Evolutionary conservation across 2,329 filamentous ascomycete genomes (phyloP).

Genomic region (Passalora sequoiae): DNA sequence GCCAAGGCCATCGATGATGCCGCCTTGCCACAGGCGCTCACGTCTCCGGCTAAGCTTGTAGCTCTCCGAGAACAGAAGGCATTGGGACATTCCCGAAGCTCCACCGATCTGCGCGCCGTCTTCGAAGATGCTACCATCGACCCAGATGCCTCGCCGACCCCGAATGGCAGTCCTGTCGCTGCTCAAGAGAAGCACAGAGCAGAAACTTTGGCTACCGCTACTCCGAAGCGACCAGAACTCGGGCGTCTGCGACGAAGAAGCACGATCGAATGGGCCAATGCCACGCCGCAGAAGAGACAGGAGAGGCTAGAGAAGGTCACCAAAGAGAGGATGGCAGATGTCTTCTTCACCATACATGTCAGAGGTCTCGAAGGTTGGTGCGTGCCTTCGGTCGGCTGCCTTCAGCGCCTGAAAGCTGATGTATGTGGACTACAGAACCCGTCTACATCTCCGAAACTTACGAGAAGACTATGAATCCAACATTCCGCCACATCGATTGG

Average conservation of each 20-base stretch:
- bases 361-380: constrained; percentile 45
- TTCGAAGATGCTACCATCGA: constrained; percentile 24
- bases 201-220: constrained; percentile 16
- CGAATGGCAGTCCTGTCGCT: constrained; percentile 15
- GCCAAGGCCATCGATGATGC: constrained; percentile 70
- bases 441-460: constrained; percentile 83
- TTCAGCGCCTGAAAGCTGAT: constrained; percentile 17
- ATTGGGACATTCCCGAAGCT: constrained; percentile 56
- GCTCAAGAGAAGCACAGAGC: constrained; percentile 21
- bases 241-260: constrained; percentile 49
- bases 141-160: background rate
- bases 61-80: constrained; percentile 46
- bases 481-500: constrained; percentile 80
- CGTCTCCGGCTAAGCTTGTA: constrained; percentile 62
- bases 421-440: constrained; percentile 52
- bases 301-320: constrained; percentile 69
- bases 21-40: constrained; percentile 61
- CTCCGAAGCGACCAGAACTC: constrained; percentile 33
- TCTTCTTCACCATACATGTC: constrained; percentile 81
- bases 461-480: constrained; percentile 80
- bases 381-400: no score
- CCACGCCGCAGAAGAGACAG: constrained; percentile 59
- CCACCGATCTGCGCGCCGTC: constrained; percentile 46
- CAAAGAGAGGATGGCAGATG: constrained; percentile 69
- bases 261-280: constrained; percentile 59